Conservation (phyloP, 495 filamentous ascomycete genomes). For the Hypoxylon subgilvum region DNA sequence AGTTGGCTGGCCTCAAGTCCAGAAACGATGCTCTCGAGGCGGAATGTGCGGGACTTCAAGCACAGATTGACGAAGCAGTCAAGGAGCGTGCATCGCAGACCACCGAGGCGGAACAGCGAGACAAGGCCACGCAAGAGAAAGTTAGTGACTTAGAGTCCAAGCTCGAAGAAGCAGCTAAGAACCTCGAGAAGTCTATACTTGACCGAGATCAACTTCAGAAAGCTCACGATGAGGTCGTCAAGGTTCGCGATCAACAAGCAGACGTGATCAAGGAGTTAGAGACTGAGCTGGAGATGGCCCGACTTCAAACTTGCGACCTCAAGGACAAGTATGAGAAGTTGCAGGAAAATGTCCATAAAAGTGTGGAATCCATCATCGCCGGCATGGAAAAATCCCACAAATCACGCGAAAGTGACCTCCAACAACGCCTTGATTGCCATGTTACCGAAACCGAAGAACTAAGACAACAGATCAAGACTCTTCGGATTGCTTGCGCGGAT, state of each 20-base stretch:
- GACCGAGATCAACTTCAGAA: background rate
- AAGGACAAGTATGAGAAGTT: background rate
- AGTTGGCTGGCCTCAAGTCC: constrained; percentile 5
- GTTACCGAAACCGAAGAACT: too few species aligned
- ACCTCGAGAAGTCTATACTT: background rate
- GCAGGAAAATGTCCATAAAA: too few species aligned
- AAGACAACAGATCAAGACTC: too few species aligned
- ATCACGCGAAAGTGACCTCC: too few species aligned
- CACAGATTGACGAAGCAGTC: background rate
- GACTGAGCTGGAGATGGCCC: background rate
- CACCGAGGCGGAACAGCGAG: background rate
- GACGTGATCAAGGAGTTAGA: background rate
- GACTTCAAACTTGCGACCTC: background rate
- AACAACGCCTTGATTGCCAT: too few species aligned
- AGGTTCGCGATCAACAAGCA: background rate
- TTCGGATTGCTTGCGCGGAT: too few species aligned
- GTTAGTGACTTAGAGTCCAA: constrained; percentile 2
- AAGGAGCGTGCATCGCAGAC: constrained; percentile 1
- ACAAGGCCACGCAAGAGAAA: background rate
- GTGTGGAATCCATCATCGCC: too few species aligned
- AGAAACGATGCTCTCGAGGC: constrained; percentile 5
- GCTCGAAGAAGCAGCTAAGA: constrained; percentile 2
- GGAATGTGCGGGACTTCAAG: constrained; percentile 7
- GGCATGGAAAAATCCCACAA: too few species aligned
- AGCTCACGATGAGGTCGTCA: background rate